Evolutionary conservation across 495 filamentous ascomycete genomes (phyloP), one percentile per base, ranked within the genome.

Genomic region (Friedmanniomyces simplex): DNA sequence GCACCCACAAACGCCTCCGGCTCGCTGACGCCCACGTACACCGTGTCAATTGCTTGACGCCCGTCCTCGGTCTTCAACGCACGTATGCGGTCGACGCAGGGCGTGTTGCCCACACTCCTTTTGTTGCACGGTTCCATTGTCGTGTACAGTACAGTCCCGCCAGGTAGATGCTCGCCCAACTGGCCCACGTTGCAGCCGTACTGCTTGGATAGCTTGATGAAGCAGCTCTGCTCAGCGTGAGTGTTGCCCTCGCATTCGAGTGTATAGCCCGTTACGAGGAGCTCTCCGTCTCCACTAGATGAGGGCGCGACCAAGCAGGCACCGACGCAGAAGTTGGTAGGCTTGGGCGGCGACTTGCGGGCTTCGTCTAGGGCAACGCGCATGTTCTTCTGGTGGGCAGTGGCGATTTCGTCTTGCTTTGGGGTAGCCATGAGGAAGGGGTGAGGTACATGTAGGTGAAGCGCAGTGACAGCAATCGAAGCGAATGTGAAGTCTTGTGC

Each of bases 71-170:
- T 65, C 30, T 67, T 65, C 20, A 86, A 81, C 41, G 73, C 70
- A 52, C 89, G 68, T 52, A 97, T 91, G 54, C 91, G 76, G 60
- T 95, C 81, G 12, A 87, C 86, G 64, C 93, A 98, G 0, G 89
- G 82, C 36, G 77, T 61, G 68, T 96, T 93, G 2, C 90, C 91
- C 43, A 83, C 89, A 28, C 93, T 69, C 48, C 93, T 75, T 60
- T 85, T 79, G 41, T 79, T 86, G 70, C 93, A 98, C 0, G 93
- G 93, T 72, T 97, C 93, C 75, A 98, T 86, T 0, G 90, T 96
- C 0, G 94, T 95, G 68, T 96, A 97, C 30, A 98, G 74, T 12
- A 82, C 77, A 2, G 85, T 74, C 22, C 69, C 66, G 16, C 67
- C 55, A 0, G 82, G 80, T 0, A 93, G 74, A 0, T 79, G 76